Percentiles rank a stretch among this genome's conserved stretches.
phyloP scores from a whole-genome alignment of 148 eudicot genomes.

The Gaultheria prostrata region DNA sequence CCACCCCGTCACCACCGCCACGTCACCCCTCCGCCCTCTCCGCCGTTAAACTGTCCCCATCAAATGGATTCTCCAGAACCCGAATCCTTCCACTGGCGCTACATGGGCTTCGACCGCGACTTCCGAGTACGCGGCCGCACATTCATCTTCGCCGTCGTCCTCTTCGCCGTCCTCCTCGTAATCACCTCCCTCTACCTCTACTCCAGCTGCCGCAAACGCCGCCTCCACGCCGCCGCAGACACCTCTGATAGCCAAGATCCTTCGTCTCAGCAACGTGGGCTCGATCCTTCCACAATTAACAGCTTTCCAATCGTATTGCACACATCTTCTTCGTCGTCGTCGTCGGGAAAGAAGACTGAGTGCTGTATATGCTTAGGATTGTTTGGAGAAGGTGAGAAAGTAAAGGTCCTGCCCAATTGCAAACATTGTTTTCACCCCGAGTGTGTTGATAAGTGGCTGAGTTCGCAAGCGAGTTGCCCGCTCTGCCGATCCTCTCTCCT shows the following conservation, averaged over 20 bases:
- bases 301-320: conserved; percentile 47
- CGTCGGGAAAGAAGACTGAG: conserved; percentile 26
- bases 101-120: conserved; percentile 54
- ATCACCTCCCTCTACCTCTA: conserved; percentile 48
- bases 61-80: conserved; percentile 24
- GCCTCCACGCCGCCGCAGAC: too few relatives aligned
- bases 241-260: too few relatives aligned
- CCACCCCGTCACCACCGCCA: conserved; percentile 29
- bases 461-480: conserved; percentile 64
- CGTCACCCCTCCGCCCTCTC: not conserved
- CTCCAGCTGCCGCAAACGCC: conserved; percentile 44
- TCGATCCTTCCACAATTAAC: conserved; percentile 32
- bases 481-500: conserved; percentile 59
- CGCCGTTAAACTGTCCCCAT: not conserved
- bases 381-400: conserved; percentile 65
- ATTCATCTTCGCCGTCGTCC: conserved; percentile 57
- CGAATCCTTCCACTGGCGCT: conserved; percentile 61
- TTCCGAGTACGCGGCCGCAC: conserved; percentile 74
- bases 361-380: conserved; percentile 71
- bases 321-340: conserved; percentile 22
- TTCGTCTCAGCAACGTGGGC: conserved; percentile 31
- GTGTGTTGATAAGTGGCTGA: conserved; percentile 74
- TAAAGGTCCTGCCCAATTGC: conserved; percentile 59
- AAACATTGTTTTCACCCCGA: conserved; percentile 62
- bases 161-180: conserved; percentile 54